Conservation (phyloP, 768 basidiomycete species). For the Pisolithus albus region DNA sequence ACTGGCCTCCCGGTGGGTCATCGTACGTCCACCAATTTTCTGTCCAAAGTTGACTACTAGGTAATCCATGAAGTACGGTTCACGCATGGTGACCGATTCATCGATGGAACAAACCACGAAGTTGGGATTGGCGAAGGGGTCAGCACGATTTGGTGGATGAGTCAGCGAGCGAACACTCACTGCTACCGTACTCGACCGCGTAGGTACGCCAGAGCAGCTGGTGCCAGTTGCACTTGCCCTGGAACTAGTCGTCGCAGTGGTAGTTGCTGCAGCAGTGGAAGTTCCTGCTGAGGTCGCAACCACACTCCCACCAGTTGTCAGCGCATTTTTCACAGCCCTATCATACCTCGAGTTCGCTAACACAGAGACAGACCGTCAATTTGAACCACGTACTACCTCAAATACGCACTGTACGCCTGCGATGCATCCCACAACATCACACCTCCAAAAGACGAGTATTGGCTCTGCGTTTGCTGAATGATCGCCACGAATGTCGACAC, state of each 20-base stretch:
- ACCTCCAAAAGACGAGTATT: slow-evolving; percentile 42
- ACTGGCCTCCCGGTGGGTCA: slow-evolving; percentile 31
- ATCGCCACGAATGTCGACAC: slow-evolving; percentile 27
- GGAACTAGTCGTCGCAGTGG: slow-evolving; percentile 5
- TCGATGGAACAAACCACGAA: slow-evolving; percentile 22
- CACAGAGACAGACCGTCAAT: no score
- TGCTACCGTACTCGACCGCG: slow-evolving; percentile 33
- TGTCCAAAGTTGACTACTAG: slow-evolving; percentile 44
- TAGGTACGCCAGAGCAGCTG: slow-evolving; percentile 35
- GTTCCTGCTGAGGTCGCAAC: no score
- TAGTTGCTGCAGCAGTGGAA: no score
- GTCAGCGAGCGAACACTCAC: slow-evolving; percentile 22
- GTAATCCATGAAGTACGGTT: neutral
- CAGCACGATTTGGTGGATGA: neutral
- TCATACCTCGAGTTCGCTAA: slow-evolving; percentile 40
- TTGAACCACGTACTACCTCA: no score
- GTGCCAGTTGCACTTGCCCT: slow-evolving; percentile 8
- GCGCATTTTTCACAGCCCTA: slow-evolving; percentile 34
- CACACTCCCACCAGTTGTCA: slow-evolving; percentile 17
- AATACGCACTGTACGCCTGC: slow-evolving; percentile 35
- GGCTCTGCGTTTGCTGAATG: slow-evolving; percentile 25
- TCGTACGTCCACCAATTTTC: slow-evolving; percentile 43
- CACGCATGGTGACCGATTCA: neutral
- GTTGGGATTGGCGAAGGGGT: neutral
- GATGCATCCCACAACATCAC: slow-evolving; percentile 40